Evolutionary conservation across 352 stramenopile genomes (phyloP), one percentile per base, ranked within the genome.

Genomic region (Phytophthora macrochlamydospora): DNA sequence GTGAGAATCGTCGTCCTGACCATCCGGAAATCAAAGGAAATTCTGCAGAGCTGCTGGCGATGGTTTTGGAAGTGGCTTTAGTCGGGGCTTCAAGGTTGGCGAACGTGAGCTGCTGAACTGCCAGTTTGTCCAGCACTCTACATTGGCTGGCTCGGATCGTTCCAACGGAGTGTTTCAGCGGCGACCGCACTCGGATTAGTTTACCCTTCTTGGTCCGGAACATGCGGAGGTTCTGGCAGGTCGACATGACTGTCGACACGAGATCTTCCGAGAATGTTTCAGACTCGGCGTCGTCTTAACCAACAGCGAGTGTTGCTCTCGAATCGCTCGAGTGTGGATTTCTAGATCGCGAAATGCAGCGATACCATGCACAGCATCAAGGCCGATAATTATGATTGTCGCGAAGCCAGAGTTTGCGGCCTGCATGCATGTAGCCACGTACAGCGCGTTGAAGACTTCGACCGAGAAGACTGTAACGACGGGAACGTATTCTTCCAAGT

Each of bases 371-470:
- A 78, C 5, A 12, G 59, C 51, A 31, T 76, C 65, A 33, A 73
- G 52, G 1, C 35, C 32, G 9, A 75, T 76, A 24, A 76, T 63
- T 2, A 62, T 13, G 2, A 52, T 30, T 3, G 66, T 75, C 0
- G 66, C 69, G 7, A 56, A 24, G 14, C 33, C 58, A 0, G 69
- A 76, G 51, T 69, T 69, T 3, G 62, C 51, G 18, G 32, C 59
- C 6, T 81, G 66, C 66, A 81, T 76, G 24, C 66, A 75, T 0
- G 51, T 65, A 0, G 60, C 53, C 7, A 71, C 54, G 45, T 76
- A 78, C 18, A 81, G 31, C 11, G 66, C 57, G 28, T 76, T 75
- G 29, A 74, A 81, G 0, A 81, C 69, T 31, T 81, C 69, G 30
- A 81, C 73, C 0, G 71, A 68, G 38, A 78, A 74, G 3, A 81